These are phyloP conservation scores for Hortaea sp. DNA, from an alignment of 2,329 filamentous ascomycete species.

Conservation along the genomic window DNA sequence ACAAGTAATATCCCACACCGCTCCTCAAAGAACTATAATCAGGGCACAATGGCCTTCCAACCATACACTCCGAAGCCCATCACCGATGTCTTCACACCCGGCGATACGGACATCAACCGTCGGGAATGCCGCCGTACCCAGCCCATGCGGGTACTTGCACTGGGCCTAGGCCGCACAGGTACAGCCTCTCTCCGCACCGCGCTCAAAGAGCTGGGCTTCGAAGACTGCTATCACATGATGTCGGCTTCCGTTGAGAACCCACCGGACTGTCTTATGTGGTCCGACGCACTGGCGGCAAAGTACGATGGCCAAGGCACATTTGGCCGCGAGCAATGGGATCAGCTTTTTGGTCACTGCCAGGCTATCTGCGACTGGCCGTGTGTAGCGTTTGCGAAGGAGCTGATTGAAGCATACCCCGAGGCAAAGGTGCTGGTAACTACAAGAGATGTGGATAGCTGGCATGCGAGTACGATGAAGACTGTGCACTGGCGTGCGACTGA, in stretches of 20 bases:
- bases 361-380: slow-evolving; percentile 62
- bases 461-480: slow-evolving; percentile 54
- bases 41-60: slow-evolving; percentile 27
- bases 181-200: slow-evolving; percentile 60
- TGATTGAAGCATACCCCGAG: slow-evolving; percentile 62
- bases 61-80: slow-evolving; percentile 39
- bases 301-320: slow-evolving; percentile 53
- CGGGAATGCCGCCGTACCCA: slow-evolving; percentile 55
- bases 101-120: slow-evolving; percentile 58
- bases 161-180: slow-evolving; percentile 61
- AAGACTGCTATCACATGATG: slow-evolving; percentile 67
- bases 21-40: not conserved
- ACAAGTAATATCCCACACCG: not conserved
- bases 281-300: slow-evolving; percentile 55
- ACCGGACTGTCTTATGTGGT: slow-evolving; percentile 59
- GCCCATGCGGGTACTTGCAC: slow-evolving; percentile 62
- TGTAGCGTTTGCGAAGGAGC: slow-evolving; percentile 57
- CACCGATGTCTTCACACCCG: slow-evolving; percentile 50
- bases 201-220: slow-evolving; percentile 55
- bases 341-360: slow-evolving; percentile 54
- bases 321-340: slow-evolving; percentile 58
- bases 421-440: slow-evolving; percentile 62
- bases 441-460: slow-evolving; percentile 57
- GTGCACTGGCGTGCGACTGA: slow-evolving; percentile 59
- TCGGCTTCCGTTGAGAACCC: slow-evolving; percentile 59